Evolutionary conservation across 345 rosid species (phyloP).

Genomic region (Dipteronia sinensis): DNA sequence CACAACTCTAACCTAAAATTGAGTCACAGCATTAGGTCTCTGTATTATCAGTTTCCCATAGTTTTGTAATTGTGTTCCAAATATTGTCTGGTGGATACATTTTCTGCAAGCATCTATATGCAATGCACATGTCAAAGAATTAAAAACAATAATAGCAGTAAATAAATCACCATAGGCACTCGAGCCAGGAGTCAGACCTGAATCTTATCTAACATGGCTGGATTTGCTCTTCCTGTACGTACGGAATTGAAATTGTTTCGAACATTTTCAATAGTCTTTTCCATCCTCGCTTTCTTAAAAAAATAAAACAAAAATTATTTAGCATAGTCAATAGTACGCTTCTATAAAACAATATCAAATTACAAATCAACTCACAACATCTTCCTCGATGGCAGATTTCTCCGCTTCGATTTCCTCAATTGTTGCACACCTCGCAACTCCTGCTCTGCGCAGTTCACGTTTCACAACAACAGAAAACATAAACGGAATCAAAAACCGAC

Average conservation of each 20-base stretch:
- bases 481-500: background rate
- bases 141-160: background rate
- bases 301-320: background rate
- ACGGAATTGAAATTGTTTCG: slow-evolving; percentile 75
- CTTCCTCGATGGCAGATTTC: slow-evolving; percentile 73
- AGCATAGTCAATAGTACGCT: background rate
- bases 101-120: background rate
- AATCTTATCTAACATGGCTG: slow-evolving; percentile 82
- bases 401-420: slow-evolving; percentile 89
- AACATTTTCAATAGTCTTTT: slow-evolving; percentile 79
- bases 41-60: background rate
- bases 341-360: background rate
- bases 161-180: background rate
- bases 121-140: background rate
- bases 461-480: slow-evolving; percentile 4
- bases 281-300: slow-evolving; percentile 88
- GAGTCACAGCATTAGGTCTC: background rate
- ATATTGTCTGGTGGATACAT: background rate
- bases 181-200: slow-evolving; percentile 47
- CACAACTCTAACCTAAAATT: background rate
- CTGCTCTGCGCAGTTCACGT: slow-evolving; percentile 40
- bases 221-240: slow-evolving; percentile 88
- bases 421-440: slow-evolving; percentile 72
- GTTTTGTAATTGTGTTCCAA: no score
- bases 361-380: slow-evolving; percentile 57